Percentiles rank a stretch among this genome's conserved stretches.
Evolutionary conservation across 2,329 filamentous ascomycete genomes (phyloP).

Genomic region (Pestalotiopsis fici): DNA sequence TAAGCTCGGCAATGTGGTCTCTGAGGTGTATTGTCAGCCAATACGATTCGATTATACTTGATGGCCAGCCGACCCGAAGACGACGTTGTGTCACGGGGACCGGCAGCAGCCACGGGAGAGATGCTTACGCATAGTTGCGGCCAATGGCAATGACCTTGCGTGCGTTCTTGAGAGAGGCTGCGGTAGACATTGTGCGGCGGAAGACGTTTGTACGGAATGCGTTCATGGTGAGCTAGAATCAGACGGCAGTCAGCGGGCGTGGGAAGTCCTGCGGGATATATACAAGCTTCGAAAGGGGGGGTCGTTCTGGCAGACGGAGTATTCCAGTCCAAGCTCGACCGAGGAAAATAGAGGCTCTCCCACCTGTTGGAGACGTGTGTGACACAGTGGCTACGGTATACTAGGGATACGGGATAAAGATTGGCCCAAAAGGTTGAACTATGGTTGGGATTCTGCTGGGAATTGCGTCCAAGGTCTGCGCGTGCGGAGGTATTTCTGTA

Average conservation of each 20-base stretch:
- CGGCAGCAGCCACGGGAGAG: background rate
- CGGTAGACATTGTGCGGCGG: slow-evolving; percentile 38
- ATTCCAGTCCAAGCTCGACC: background rate
- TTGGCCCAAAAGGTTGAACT: background rate
- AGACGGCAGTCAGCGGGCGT: background rate
- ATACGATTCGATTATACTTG: slow-evolving; percentile 14
- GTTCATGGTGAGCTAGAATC: slow-evolving; percentile 24
- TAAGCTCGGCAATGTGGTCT: slow-evolving; percentile 91
- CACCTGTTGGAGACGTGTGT: slow-evolving; percentile 9
- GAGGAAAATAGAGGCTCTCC: background rate
- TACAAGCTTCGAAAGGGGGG: background rate
- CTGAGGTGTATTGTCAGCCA: slow-evolving; percentile 42
- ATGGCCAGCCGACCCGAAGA: background rate
- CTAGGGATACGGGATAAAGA: slow-evolving; percentile 9
- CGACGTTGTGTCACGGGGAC: background rate
- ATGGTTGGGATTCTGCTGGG: background rate
- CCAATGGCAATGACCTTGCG: slow-evolving; percentile 90
- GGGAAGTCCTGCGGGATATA: slow-evolving; percentile 7
- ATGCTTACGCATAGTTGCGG: slow-evolving; percentile 86
- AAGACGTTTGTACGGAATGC: slow-evolving; percentile 22
- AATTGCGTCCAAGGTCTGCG: background rate
- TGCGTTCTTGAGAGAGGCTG: slow-evolving; percentile 52
- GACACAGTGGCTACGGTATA: slow-evolving; percentile 6
- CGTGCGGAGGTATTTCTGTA: slow-evolving; percentile 11
- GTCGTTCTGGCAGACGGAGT: background rate